Evolutionary conservation across 169 alveolate species (phyloP).

Genomic region (Cryptosporidium ryanae): DNA sequence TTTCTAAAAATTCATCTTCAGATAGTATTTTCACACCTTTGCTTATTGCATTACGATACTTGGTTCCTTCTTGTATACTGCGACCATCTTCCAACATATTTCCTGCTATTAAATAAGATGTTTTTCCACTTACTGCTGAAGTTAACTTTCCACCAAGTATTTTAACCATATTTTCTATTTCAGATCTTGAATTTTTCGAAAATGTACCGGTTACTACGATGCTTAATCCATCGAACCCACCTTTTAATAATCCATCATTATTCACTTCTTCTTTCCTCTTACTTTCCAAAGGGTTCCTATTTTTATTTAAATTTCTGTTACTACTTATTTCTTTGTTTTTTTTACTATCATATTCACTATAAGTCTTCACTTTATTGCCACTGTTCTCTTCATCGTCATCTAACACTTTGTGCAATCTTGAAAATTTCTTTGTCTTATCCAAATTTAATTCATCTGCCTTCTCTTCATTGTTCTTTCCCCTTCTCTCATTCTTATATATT

Average conservation of each 20-base stretch:
- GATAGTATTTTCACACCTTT: slow-evolving; percentile 80
- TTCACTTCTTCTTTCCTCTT: background rate
- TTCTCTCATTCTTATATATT: too few species aligned
- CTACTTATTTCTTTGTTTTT: background rate
- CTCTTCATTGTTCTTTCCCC: background rate
- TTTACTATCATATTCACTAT: background rate
- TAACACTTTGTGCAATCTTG: slow-evolving; percentile 41
- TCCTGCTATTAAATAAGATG: slow-evolving; percentile 92
- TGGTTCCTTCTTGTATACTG: slow-evolving; percentile 87
- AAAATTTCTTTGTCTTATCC: background rate
- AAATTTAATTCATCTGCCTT: background rate
- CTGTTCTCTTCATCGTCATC: slow-evolving; percentile 45
- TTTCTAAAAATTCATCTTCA: slow-evolving; percentile 84
- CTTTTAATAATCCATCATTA: background rate
- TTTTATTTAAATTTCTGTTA: background rate
- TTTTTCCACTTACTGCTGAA: slow-evolving; percentile 89
- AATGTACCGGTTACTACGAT: slow-evolving; percentile 70
- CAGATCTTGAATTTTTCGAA: slow-evolving; percentile 32
- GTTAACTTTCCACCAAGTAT: slow-evolving; percentile 91
- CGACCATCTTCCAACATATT: slow-evolving; percentile 95
- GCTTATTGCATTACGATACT: slow-evolving; percentile 88
- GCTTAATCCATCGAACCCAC: slow-evolving; percentile 38
- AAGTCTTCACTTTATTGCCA: background rate
- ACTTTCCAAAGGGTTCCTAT: background rate
- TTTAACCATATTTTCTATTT: slow-evolving; percentile 77